These are phyloP conservation scores for Boletus rufocinnamomeus DNA, from an alignment of 768 basidiomycete genomes.

Conservation along the genomic window DNA sequence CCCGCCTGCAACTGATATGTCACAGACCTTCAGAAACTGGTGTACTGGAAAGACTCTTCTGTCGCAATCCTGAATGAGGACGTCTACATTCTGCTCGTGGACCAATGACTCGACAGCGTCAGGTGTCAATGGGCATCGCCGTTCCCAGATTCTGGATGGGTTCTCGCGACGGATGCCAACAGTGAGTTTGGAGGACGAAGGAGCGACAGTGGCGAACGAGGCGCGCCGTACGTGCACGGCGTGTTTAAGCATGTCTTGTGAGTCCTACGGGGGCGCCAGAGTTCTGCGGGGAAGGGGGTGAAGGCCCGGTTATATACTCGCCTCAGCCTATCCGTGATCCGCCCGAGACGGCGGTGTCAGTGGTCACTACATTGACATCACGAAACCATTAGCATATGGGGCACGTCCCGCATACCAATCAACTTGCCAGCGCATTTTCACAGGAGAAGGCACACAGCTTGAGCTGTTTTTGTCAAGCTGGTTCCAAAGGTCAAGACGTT, in stretches of 20 bases:
- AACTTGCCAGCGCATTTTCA: background rate
- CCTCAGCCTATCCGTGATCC: constrained; percentile 14
- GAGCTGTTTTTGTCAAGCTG: background rate
- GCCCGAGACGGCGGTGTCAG: constrained; percentile 11
- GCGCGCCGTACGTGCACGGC: constrained; percentile 24
- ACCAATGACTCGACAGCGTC: constrained; percentile 66
- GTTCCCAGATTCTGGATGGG: constrained; percentile 80
- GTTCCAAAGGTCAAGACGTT: background rate
- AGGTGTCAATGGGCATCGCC: constrained; percentile 82
- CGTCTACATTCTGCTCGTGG: constrained; percentile 53
- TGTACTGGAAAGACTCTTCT: constrained; percentile 67
- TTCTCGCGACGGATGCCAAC: constrained; percentile 77
- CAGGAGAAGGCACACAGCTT: background rate
- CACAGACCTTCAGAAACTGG: constrained; percentile 65
- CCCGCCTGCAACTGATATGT: background rate
- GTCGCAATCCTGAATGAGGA: constrained; percentile 76
- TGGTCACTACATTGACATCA: background rate
- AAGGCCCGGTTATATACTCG: constrained; percentile 10
- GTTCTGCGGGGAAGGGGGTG: background rate
- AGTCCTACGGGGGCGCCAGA: background rate
- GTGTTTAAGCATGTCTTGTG: constrained; percentile 21
- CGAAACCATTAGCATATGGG: background rate
- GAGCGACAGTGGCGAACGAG: constrained; percentile 22
- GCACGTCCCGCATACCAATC: background rate
- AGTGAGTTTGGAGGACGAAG: constrained; percentile 36